A percentile compares a stretch with the other conserved stretches of the same genome.
Conservation (phyloP, 2,329 filamentous ascomycete genomes). For the Beauveria sp. region DNA sequence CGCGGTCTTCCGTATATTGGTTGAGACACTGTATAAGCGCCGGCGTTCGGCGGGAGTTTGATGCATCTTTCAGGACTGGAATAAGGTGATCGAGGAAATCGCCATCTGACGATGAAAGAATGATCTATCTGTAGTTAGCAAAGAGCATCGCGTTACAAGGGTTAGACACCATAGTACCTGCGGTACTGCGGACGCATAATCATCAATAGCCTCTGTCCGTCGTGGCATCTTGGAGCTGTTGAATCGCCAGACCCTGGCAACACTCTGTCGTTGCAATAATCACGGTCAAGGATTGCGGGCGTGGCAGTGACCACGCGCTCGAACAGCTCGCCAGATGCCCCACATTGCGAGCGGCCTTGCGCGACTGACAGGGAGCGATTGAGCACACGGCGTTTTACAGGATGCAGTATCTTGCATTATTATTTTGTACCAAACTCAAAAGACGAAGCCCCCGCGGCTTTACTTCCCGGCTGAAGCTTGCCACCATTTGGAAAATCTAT, state of each 20-base stretch:
- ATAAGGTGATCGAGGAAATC: constrained; percentile 96
- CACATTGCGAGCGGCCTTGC: neutral
- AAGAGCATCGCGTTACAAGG: constrained; percentile 8
- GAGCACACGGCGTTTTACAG: too few relatives aligned
- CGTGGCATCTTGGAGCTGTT: constrained; percentile 31
- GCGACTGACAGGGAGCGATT: neutral
- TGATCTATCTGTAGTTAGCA: constrained; percentile 54
- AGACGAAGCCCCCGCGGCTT: too few relatives aligned
- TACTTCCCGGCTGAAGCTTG: too few relatives aligned
- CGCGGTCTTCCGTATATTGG: constrained; percentile 77
- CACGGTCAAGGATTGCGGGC: neutral
- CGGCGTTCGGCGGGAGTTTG: constrained; percentile 62
- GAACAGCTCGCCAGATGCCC: neutral
- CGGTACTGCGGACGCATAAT: constrained; percentile 39
- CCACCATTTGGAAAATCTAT: too few relatives aligned
- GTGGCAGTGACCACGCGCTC: neutral
- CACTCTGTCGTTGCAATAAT: neutral
- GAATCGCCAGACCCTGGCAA: neutral
- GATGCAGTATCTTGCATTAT: too few relatives aligned
- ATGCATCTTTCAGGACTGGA: constrained; percentile 85
- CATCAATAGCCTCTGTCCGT: constrained; percentile 37
- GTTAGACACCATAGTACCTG: constrained; percentile 28
- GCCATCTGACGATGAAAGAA: constrained; percentile 80
- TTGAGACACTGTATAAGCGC: constrained; percentile 63
- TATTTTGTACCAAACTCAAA: too few relatives aligned